These are phyloP conservation scores for Paraglomus brasilianum DNA, from an alignment of 192 early-diverging fungal genomes.

Conservation along the genomic window DNA sequence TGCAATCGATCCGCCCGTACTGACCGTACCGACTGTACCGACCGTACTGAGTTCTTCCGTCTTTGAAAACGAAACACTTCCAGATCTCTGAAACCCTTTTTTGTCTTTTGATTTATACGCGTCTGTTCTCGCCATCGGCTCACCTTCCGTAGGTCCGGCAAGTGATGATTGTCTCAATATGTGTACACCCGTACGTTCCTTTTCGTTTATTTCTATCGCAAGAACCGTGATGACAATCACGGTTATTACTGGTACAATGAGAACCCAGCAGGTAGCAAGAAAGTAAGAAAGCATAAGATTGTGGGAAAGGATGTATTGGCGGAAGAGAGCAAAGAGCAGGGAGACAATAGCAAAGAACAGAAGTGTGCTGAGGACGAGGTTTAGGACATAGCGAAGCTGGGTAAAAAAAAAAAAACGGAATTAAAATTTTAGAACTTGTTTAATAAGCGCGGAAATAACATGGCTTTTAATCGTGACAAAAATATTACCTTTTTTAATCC, in stretches of 20 bases:
- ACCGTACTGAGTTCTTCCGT: too few species aligned
- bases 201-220: constrained; percentile 2
- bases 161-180: too few species aligned
- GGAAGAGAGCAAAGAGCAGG: not conserved
- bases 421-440: not conserved
- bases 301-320: not conserved
- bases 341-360: constrained; percentile 9
- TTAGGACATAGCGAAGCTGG: not conserved
- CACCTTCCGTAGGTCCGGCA: too few species aligned
- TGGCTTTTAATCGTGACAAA: not conserved
- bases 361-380: not conserved
- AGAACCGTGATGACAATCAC: constrained; percentile 11
- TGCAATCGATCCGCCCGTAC: too few species aligned
- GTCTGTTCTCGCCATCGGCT: too few species aligned
- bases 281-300: not conserved
- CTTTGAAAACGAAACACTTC: too few species aligned
- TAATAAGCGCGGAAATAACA: not conserved
- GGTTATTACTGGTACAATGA: constrained; percentile 6
- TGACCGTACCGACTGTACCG: too few species aligned
- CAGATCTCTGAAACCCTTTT: too few species aligned
- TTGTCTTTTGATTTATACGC: too few species aligned
- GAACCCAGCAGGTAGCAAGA: not conserved
- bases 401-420: not conserved
- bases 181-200: too few species aligned
- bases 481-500: constrained; percentile 12